A percentile compares a stretch with the other conserved stretches of the same genome.
These are phyloP conservation scores for Galerina marginata DNA, from an alignment of 768 basidiomycete species.

Conservation along the genomic window DNA sequence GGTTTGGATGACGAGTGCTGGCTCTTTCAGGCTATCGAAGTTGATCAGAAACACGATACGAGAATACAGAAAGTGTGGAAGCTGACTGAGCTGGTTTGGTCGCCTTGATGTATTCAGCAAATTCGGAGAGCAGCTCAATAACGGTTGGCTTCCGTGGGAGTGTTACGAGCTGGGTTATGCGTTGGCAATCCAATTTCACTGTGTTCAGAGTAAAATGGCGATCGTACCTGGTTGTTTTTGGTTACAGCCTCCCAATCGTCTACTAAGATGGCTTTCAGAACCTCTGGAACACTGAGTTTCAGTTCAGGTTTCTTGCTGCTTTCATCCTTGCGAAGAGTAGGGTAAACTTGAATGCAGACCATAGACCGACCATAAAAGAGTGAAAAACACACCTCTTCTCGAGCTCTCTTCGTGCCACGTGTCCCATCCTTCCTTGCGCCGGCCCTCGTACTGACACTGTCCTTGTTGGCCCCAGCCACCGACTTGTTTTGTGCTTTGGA, in stretches of 20 bases:
- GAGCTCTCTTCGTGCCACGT: constrained; percentile 68
- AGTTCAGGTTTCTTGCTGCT: constrained; percentile 82
- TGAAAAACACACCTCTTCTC: constrained; percentile 67
- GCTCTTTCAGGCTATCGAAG: constrained; percentile 64
- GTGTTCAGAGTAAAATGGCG: not conserved
- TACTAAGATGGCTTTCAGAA: constrained; percentile 87
- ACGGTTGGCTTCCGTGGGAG: constrained; percentile 85
- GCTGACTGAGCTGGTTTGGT: constrained; percentile 54
- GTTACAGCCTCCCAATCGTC: constrained; percentile 99
- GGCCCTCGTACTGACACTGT: constrained; percentile 35
- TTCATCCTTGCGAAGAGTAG: constrained; percentile 63
- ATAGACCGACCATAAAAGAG: constrained; percentile 1
- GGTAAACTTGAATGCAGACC: not conserved
- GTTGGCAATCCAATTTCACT: not conserved
- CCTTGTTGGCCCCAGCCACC: constrained; percentile 28
- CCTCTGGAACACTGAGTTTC: constrained; percentile 88
- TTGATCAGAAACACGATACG: not conserved
- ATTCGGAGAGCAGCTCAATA: constrained; percentile 75
- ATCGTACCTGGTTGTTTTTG: constrained; percentile 84
- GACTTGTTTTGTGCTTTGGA: constrained; percentile 28
- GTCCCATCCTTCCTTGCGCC: constrained; percentile 63
- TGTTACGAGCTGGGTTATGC: constrained; percentile 69
- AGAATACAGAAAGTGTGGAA: constrained; percentile 11
- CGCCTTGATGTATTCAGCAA: constrained; percentile 64
- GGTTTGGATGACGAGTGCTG: constrained; percentile 73